Evolutionary conservation across 495 filamentous ascomycete species (phyloP).

Genomic region (Aspergillus ellipticus): DNA sequence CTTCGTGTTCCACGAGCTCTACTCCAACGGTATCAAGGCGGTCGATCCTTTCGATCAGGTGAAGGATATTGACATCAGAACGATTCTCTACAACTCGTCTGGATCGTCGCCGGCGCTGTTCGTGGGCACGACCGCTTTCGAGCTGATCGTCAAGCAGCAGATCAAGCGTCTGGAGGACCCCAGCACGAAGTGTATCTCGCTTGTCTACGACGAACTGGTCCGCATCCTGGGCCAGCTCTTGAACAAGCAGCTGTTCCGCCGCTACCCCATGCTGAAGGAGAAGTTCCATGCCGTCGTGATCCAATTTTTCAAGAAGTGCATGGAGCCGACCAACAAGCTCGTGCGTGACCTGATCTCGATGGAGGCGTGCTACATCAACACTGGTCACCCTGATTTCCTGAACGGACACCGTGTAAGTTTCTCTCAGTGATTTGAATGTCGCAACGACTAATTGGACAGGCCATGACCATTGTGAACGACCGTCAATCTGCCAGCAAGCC

Average conservation of each 20-base stretch:
- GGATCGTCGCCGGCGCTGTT: slow-evolving; percentile 96
- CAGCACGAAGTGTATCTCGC: slow-evolving; percentile 89
- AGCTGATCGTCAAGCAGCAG: slow-evolving; percentile 97
- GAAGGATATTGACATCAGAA: slow-evolving; percentile 97
- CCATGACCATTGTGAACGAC: slow-evolving; percentile 97
- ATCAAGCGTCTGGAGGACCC: slow-evolving; percentile 97
- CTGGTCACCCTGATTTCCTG: slow-evolving; percentile 95
- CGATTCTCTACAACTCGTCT: slow-evolving; percentile 96
- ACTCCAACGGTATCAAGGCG: slow-evolving; percentile 96
- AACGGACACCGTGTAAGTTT: slow-evolving; percentile 78
- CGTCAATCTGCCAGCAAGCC: slow-evolving; percentile 75
- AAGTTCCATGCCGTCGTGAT: slow-evolving; percentile 96
- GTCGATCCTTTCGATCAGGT: slow-evolving; percentile 97
- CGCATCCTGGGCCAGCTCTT: slow-evolving; percentile 90
- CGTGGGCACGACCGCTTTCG: slow-evolving; percentile 95
- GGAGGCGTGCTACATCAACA: slow-evolving; percentile 98
- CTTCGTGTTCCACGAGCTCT: slow-evolving; percentile 98
- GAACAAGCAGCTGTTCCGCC: slow-evolving; percentile 81
- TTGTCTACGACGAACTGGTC: slow-evolving; percentile 97
- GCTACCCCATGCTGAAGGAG: slow-evolving; percentile 92
- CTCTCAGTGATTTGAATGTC: background rate
- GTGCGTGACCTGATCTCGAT: slow-evolving; percentile 89
- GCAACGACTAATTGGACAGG: slow-evolving; percentile 42
- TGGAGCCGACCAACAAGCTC: slow-evolving; percentile 97
- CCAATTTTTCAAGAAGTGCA: slow-evolving; percentile 92